These are phyloP conservation scores for Agrocybe pediades DNA, from an alignment of 768 basidiomycete genomes.

Conservation along the genomic window DNA sequence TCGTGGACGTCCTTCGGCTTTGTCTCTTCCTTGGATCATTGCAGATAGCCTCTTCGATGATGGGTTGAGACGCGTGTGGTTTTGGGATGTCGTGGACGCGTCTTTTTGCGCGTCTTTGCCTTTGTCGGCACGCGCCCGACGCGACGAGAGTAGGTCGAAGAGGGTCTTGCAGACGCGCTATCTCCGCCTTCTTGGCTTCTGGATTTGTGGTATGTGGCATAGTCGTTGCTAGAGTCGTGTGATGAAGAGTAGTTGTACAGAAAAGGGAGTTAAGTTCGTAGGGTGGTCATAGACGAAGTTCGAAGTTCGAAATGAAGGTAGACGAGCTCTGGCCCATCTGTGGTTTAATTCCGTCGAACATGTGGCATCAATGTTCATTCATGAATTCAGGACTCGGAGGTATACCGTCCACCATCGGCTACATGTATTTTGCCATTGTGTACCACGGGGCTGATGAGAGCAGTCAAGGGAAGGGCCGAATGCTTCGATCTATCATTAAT, in stretches of 20 bases:
- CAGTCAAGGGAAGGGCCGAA: no score
- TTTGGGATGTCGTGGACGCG: conserved; percentile 11
- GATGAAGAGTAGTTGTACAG: not conserved
- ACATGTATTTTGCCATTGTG: not conserved
- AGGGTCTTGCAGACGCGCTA: conserved; percentile 54
- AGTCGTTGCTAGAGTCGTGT: not conserved
- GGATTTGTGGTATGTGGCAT: conserved; percentile 19
- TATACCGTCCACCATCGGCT: not conserved
- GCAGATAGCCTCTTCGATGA: conserved; percentile 33
- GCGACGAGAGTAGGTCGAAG: conserved; percentile 54
- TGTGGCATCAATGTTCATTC: not conserved
- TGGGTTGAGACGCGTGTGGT: conserved; percentile 20
- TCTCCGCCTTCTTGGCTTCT: conserved; percentile 48
- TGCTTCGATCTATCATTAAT: no score
- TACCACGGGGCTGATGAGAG: no score
- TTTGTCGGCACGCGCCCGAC: conserved; percentile 32
- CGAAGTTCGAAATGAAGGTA: not conserved
- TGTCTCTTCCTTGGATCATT: conserved; percentile 16
- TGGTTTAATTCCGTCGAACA: not conserved
- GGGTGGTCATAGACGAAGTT: not conserved
- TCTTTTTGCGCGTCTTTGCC: conserved; percentile 18
- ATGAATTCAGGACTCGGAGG: not conserved
- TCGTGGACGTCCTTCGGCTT: conserved; percentile 12
- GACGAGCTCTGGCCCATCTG: not conserved
- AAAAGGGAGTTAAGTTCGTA: not conserved